Evolutionary conservation across 345 rosid species (phyloP).

Genomic region (Hibiscus tridactylites): DNA sequence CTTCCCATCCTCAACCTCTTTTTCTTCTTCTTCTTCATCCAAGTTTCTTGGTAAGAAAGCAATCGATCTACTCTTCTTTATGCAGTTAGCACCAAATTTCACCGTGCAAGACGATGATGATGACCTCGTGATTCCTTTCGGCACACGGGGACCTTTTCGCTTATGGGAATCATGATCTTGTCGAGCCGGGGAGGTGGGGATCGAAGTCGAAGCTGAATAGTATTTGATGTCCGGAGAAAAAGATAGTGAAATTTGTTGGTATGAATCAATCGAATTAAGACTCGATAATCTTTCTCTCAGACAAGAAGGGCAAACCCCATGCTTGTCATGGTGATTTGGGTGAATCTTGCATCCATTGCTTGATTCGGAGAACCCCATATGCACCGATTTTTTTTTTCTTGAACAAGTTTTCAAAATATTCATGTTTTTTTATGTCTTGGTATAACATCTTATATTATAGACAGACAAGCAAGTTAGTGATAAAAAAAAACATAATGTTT

Average conservation of each 20-base stretch:
- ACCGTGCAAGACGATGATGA: background rate
- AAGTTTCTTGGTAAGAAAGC: background rate
- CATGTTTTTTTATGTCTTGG: no score
- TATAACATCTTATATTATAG: no score
- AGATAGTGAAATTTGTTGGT: no score
- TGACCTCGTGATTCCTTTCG: background rate
- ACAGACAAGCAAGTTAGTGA: no score
- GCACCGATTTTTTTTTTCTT: no score
- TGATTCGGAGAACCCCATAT: background rate
- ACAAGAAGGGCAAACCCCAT: background rate
- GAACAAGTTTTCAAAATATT: no score
- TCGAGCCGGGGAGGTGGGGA: background rate
- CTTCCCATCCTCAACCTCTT: background rate
- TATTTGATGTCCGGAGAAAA: background rate
- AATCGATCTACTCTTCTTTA: background rate
- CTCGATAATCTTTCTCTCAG: background rate
- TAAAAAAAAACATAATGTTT: no score
- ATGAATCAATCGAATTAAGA: background rate
- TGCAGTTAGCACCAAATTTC: background rate
- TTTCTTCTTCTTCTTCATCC: background rate
- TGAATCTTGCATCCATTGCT: background rate
- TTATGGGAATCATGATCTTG: background rate
- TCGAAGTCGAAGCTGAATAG: background rate
- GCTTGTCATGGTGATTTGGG: background rate
- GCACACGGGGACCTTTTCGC: background rate